These are phyloP conservation scores for Corynascus novoguineensis DNA, from an alignment of 495 filamentous ascomycete species.

Conservation along the genomic window DNA sequence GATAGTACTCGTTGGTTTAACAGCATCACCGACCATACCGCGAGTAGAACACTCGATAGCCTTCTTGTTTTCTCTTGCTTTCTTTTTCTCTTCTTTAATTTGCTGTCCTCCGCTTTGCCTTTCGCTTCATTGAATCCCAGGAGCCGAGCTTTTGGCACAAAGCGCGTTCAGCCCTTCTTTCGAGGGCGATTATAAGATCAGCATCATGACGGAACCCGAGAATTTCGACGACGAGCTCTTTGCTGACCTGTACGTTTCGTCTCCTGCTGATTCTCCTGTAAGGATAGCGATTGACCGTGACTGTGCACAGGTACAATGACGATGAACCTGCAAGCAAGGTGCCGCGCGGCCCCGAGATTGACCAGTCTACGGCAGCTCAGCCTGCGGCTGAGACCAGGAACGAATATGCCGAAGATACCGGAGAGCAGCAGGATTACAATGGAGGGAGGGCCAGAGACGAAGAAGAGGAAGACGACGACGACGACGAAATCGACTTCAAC, in stretches of 20 bases:
- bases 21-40: not conserved
- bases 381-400: constrained; percentile 37
- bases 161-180: not conserved
- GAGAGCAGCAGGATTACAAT: constrained; percentile 19
- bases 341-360: constrained; percentile 31
- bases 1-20: not conserved
- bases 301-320: constrained; percentile 69
- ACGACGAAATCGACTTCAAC: constrained; percentile 60
- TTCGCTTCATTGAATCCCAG: not conserved
- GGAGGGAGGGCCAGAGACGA: constrained; percentile 48
- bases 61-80: not conserved
- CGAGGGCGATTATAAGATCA: not conserved
- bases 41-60: not conserved
- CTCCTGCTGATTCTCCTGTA: too few relatives aligned
- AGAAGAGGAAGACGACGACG: constrained; percentile 60
- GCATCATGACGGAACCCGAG: constrained; percentile 75
- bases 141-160: too few relatives aligned
- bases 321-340: constrained; percentile 56
- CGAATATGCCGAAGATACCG: constrained; percentile 43
- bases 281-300: constrained; percentile 16
- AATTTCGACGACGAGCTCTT: constrained; percentile 97
- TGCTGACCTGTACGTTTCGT: constrained; percentile 78
- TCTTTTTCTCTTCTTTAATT: not conserved
- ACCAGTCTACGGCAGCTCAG: constrained; percentile 28
- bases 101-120: not conserved